A percentile compares a stretch with the other conserved stretches of the same genome.
These are phyloP conservation scores for Penicillium nucicola DNA, from an alignment of 495 filamentous ascomycete genomes.

Conservation along the genomic window DNA sequence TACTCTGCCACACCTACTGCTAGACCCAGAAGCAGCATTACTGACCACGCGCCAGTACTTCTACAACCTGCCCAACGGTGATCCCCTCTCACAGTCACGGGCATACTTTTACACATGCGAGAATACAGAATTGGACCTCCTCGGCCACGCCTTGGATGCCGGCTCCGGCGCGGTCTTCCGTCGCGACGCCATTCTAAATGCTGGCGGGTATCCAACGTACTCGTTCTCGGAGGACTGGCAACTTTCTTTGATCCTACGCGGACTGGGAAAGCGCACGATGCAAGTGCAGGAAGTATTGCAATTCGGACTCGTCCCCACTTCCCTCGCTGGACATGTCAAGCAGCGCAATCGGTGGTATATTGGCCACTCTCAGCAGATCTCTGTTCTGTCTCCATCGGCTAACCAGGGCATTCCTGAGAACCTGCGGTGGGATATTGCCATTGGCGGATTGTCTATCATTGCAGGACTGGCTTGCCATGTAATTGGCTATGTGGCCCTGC, in stretches of 20 bases:
- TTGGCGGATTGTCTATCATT: constrained; percentile 25
- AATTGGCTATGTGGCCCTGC: constrained; percentile 21
- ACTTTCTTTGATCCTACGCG: constrained; percentile 43
- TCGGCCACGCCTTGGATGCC: constrained; percentile 27
- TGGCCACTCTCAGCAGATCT: constrained; percentile 34
- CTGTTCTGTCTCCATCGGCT: constrained; percentile 11
- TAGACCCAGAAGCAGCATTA: constrained; percentile 27
- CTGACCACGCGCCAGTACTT: constrained; percentile 42
- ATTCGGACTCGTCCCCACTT: constrained; percentile 49
- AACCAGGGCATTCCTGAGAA: constrained; percentile 10
- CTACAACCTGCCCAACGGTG: constrained; percentile 48
- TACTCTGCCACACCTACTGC: constrained; percentile 46
- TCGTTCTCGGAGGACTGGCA: constrained; percentile 51
- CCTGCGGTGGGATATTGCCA: constrained; percentile 25
- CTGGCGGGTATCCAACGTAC: constrained; percentile 47
- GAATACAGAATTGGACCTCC: constrained; percentile 27
- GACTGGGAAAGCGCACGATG: constrained; percentile 39
- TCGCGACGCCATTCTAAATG: constrained; percentile 38
- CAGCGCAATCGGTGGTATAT: constrained; percentile 48
- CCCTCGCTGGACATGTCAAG: constrained; percentile 45
- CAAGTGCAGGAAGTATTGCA: constrained; percentile 50
- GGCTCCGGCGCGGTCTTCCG: constrained; percentile 52
- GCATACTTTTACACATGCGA: constrained; percentile 40
- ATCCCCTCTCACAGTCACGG: constrained; percentile 47
- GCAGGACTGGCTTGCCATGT: constrained; percentile 14